Evolutionary conservation across 176 grass and related monocot species (phyloP).

Genomic region (Carex parvula): DNA sequence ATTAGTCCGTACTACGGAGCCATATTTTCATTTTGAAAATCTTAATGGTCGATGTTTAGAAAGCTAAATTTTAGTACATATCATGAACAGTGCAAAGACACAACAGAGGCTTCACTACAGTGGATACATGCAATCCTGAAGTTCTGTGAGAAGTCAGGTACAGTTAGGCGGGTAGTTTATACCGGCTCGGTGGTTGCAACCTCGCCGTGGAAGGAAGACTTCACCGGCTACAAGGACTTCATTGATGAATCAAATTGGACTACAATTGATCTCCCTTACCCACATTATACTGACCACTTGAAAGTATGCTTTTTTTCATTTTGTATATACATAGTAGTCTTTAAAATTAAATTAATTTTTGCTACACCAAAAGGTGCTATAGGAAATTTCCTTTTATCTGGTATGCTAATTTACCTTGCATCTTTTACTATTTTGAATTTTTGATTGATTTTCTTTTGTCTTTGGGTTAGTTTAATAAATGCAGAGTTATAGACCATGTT

Average conservation of each 20-base stretch:
- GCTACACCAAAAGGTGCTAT: too few relatives aligned
- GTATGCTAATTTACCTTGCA: too few relatives aligned
- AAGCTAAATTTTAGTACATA: background rate
- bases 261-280: conserved; percentile 44
- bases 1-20: too few relatives aligned
- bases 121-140: conserved; percentile 43
- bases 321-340: background rate
- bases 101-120: conserved; percentile 34
- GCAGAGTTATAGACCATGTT: too few relatives aligned
- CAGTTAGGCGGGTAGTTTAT: conserved; percentile 64
- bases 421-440: too few relatives aligned
- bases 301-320: conserved; percentile 26
- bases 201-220: conserved; percentile 55
- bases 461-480: too few relatives aligned
- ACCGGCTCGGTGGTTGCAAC: conserved; percentile 50
- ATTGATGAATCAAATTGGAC: conserved; percentile 57
- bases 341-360: background rate
- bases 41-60: background rate
- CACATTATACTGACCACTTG: conserved; percentile 18
- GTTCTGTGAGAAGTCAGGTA: conserved; percentile 44
- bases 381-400: too few relatives aligned
- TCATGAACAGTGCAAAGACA: conserved; percentile 45
- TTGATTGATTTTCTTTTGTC: too few relatives aligned
- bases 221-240: conserved; percentile 33
- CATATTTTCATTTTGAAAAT: too few relatives aligned